Evolutionary conservation across 305 asterid genomes (phyloP).

Genomic region (Solanum hybrid): DNA sequence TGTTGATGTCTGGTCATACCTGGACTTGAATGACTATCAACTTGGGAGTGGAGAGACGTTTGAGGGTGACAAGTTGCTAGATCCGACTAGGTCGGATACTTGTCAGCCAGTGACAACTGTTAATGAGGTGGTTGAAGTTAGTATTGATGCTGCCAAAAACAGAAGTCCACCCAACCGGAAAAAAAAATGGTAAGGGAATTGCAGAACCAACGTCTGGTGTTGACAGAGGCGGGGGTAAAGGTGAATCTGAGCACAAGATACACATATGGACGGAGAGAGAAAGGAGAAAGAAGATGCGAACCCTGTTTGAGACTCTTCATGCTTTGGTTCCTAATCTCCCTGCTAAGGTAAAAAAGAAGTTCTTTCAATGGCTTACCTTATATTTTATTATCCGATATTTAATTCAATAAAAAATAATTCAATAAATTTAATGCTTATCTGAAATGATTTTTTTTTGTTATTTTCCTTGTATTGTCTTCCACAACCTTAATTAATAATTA

Average conservation of each 20-base stretch:
- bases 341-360: constrained; percentile 32
- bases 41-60: constrained; percentile 7
- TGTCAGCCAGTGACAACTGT: background rate
- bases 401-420: background rate
- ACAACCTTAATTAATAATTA: background rate
- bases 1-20: constrained; percentile 24
- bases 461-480: background rate
- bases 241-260: constrained; percentile 35
- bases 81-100: background rate
- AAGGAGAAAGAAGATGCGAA: constrained; percentile 60
- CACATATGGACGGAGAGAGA: constrained; percentile 64
- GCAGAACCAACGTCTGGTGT: background rate
- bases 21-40: constrained; percentile 10
- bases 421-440: background rate
- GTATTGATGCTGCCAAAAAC: background rate
- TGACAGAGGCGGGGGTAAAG: constrained; percentile 11
- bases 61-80: background rate
- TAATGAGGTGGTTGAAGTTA: constrained; percentile 18
- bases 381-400: background rate
- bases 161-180: background rate
- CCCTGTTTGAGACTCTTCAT: constrained; percentile 48
- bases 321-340: constrained; percentile 56
- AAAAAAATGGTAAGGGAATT: background rate
- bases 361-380: background rate
- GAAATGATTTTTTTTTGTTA: background rate